Evolutionary conservation across 2,329 filamentous ascomycete genomes (phyloP).

Genomic region (Metarhizium robertsii): DNA sequence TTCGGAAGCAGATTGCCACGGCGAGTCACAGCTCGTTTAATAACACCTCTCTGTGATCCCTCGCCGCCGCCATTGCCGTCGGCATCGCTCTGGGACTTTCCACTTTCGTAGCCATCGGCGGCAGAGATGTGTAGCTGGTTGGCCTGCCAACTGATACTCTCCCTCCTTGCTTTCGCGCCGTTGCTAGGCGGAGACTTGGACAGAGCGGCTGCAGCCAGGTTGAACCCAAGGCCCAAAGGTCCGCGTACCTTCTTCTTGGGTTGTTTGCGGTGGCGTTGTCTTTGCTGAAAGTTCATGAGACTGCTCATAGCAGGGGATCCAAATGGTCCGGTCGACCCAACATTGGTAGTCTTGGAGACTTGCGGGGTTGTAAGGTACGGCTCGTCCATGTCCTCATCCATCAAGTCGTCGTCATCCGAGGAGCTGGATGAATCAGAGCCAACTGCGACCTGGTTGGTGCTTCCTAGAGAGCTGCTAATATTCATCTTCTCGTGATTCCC

Average conservation of each 20-base stretch:
- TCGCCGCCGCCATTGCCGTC: conserved; percentile 37
- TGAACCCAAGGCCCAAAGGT: conserved; percentile 41
- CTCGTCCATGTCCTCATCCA: conserved; percentile 72
- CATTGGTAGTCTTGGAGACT: conserved; percentile 47
- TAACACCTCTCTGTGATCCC: conserved; percentile 58
- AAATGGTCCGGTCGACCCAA: conserved; percentile 43
- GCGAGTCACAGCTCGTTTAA: conserved; percentile 73
- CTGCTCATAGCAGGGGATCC: conserved; percentile 65
- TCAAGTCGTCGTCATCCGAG: conserved; percentile 59
- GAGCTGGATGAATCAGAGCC: conserved; percentile 70
- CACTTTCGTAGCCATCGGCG: conserved; percentile 52
- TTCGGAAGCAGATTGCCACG: conserved; percentile 89
- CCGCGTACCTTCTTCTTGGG: conserved; percentile 45
- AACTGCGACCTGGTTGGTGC: conserved; percentile 50
- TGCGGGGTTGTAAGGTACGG: conserved; percentile 78
- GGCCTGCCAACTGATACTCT: conserved; percentile 85
- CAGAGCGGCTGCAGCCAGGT: conserved; percentile 31
- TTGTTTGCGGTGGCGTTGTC: conserved; percentile 63
- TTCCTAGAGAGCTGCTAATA: conserved; percentile 71
- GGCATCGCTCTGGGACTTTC: conserved; percentile 60
- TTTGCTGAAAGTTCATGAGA: conserved; percentile 74
- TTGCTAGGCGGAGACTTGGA: conserved; percentile 66
- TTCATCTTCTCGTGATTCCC: conserved; percentile 59
- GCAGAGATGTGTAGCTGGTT: conserved; percentile 78
- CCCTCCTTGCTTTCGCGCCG: conserved; percentile 52